These are phyloP conservation scores for Stachybotrys echinatus DNA, from an alignment of 2,329 filamentous ascomycete species.

Conservation along the genomic window DNA sequence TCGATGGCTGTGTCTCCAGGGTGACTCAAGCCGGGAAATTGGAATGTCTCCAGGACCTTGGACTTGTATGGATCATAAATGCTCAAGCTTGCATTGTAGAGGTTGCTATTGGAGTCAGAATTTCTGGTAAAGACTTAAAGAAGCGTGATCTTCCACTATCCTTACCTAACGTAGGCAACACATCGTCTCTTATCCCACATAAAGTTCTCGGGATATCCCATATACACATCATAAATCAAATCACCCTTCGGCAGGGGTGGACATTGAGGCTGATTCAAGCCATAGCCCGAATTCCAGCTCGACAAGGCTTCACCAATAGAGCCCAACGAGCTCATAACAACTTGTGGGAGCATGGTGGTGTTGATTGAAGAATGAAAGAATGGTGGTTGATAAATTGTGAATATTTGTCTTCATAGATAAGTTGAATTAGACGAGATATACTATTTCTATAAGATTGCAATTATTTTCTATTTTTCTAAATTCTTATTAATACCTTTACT, in stretches of 20 bases:
- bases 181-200: constrained; percentile 7
- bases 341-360: neutral
- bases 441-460: too few species aligned
- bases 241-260: neutral
- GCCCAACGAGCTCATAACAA: neutral
- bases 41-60: constrained; percentile 1
- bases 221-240: constrained; percentile 3
- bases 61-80: constrained; percentile 3
- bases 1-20: constrained; percentile 4
- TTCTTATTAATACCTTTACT: too few species aligned
- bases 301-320: neutral
- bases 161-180: constrained; percentile 6
- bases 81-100: constrained; percentile 3
- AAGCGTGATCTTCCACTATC: neutral
- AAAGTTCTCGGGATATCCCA: constrained; percentile 6
- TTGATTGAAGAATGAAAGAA: too few species aligned
- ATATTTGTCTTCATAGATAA: too few species aligned
- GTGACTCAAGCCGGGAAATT: constrained; percentile 5
- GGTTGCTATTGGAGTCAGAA: neutral
- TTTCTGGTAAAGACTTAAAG: neutral
- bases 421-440: too few species aligned
- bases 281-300: neutral
- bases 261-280: neutral
- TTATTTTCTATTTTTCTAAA: too few species aligned
- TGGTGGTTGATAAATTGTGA: too few species aligned